These are phyloP conservation scores for Candida loeiensis DNA, from an alignment of 805 yeast species.

Conservation along the genomic window DNA sequence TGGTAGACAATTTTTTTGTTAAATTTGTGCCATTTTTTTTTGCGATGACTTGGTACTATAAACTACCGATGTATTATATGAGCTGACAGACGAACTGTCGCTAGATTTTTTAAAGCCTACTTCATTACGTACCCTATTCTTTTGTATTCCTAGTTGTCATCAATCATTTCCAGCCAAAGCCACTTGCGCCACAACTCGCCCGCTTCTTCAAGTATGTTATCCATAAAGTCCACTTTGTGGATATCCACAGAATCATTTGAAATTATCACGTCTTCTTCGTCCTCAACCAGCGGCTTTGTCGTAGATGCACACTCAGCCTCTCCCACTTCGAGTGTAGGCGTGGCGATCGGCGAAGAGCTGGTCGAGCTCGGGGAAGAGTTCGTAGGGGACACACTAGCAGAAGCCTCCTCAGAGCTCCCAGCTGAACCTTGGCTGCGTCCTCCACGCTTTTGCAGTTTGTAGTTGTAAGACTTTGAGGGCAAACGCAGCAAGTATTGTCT, in stretches of 20 bases:
- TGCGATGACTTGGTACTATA: conserved; percentile 5
- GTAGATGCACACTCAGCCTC: conserved; percentile 6
- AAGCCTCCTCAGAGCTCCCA: conserved; percentile 7
- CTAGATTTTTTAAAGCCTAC: too few species aligned
- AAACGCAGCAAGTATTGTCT: conserved; percentile 66
- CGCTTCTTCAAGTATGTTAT: conserved; percentile 68
- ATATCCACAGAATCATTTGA: conserved; percentile 35
- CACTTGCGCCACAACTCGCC: conserved; percentile 88
- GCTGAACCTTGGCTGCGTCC: conserved; percentile 11
- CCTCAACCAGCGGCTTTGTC: not conserved
- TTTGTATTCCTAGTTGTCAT: conserved; percentile 18
- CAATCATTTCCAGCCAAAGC: conserved; percentile 50
- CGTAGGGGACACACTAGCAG: conserved; percentile 8
- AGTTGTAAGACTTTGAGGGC: conserved; percentile 45
- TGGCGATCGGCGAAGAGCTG: conserved; percentile 13
- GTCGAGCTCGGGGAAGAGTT: conserved; percentile 12
- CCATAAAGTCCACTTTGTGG: conserved; percentile 59
- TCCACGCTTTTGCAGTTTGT: conserved; percentile 26
- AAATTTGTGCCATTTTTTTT: conserved; percentile 2
- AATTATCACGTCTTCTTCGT: conserved; percentile 18
- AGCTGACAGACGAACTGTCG: too few species aligned
- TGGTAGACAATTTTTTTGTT: not conserved
- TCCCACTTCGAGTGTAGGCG: conserved; percentile 3
- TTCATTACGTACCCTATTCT: not conserved
- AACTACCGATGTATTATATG: not conserved